A percentile compares a stretch with the other conserved stretches of the same genome.
These are phyloP conservation scores for Nematocida sp. DNA, from an alignment of 371 early-diverging fungal species.

Conservation along the genomic window DNA sequence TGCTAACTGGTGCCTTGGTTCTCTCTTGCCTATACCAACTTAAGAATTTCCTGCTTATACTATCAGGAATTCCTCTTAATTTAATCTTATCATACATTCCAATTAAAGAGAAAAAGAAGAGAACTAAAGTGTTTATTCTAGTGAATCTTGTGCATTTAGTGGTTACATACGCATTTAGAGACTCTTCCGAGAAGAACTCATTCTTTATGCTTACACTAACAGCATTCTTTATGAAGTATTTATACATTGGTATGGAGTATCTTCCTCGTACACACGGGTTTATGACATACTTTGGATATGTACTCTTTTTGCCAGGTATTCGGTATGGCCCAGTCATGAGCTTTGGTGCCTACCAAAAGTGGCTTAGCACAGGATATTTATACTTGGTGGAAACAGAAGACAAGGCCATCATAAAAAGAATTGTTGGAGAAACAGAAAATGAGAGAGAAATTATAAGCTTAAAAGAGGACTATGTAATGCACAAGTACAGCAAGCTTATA, in stretches of 20 bases:
- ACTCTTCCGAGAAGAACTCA: conserved; percentile 18
- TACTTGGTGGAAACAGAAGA: neutral
- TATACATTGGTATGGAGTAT: conserved; percentile 44
- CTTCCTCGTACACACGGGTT: conserved; percentile 13
- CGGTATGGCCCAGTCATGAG: conserved; percentile 52
- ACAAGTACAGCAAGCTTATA: conserved; percentile 21
- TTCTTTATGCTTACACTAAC: conserved; percentile 34
- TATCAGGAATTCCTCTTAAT: conserved; percentile 8
- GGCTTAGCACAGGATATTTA: conserved; percentile 32
- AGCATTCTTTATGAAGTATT: conserved; percentile 53
- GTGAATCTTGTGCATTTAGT: conserved; percentile 19
- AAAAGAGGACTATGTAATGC: conserved; percentile 21
- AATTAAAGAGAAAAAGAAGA: conserved; percentile 36
- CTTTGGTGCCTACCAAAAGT: conserved; percentile 29
- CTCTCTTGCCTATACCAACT: conserved; percentile 7
- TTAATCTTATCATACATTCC: conserved; percentile 27
- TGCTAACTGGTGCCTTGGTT: conserved; percentile 20
- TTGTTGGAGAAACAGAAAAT: conserved; percentile 6
- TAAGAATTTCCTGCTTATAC: conserved; percentile 17
- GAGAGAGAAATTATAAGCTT: neutral
- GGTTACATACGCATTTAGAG: conserved; percentile 7
- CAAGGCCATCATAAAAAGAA: neutral
- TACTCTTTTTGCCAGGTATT: conserved; percentile 52
- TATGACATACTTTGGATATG: conserved; percentile 45
- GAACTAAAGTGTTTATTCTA: conserved; percentile 21